Base-by-base conservation (phyloP, 306 rosid species). In the Parietaria judaica region DNA sequence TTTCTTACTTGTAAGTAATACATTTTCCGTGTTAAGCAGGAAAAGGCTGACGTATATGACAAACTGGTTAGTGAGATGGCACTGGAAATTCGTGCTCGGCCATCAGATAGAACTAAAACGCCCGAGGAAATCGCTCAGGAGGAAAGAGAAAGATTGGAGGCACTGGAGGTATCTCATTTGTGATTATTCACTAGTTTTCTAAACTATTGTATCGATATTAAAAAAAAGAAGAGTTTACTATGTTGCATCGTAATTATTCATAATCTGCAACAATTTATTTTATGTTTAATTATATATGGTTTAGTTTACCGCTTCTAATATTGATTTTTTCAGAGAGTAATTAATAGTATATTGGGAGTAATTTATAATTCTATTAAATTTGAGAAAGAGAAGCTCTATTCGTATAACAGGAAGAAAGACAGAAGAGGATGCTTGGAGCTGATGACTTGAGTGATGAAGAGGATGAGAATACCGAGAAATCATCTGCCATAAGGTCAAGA, bases 111-210 rank as follows among this genome's bases (percentile, higher is more conserved):
- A 81, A 81, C 81, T 57, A 92, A 88, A 71, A 77, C 96, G 39
- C 86, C 87, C 6, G 96, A 86, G 73, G 96, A 92, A 78, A 80
- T 88, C 80, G 96, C 96, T 48, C 95, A 84, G 68, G 96, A 86
- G 77, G 95, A 92, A 79, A 85, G 87, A 68, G 99, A 88, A 61
- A 80, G 71, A 44, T 75, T 92, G 36, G 90, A 88, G 76, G 48
- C 4, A 45, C 56, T 92, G 66, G 99, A 92, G 96, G 99, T 92
- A 81, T 58, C 58, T 38, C 36, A 51, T 51, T 55, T 31, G 37
- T 12, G 1, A 23, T 23, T 23, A 23, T 23, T 23, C 31, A 23
- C 36, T 56, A 6, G 56, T 72, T 61, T 17, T 0, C 31, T 23
- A 23, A 23, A 23, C 1, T 23, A 2, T 23, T 23, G 1, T 0